Evolutionary conservation across 2,329 filamentous ascomycete genomes (phyloP), one percentile per base, ranked within the genome.

Genomic region (Proliferodiscus dingleyae): DNA sequence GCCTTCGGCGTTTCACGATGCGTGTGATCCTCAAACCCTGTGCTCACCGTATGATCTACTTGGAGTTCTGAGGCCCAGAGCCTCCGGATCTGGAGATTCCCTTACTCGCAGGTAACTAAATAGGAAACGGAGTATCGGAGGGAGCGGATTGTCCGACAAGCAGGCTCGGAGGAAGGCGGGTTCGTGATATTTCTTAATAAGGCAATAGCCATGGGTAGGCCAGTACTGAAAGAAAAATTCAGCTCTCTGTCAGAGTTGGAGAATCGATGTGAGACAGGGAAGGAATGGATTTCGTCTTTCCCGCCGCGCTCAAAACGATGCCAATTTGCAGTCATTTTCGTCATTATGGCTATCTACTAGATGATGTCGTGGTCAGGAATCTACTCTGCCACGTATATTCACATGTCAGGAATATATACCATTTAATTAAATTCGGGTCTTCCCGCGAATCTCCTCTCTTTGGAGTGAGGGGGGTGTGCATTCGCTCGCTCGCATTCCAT

Each of bases 341-440:
- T 47, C 41, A 52, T 52, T 52, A 50, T 29, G 45, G 43, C 46
- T 53, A 53, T 47, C 48, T 51, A 51, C 43, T 49, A 34, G 19
- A 30, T 21, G 41, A 33, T 37, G 26, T 38, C 26, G 15, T 21
- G 34, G 39, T 43, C 51, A 52, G 47, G 46, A 50, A 46, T 46
- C 49, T 54, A 54, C 52, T 54, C 51, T 54, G 52, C 33, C 49
- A 36, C 33, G 24, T 26, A 26, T 26, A 26, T 26, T 11, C 24
- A 26, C 24, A 33, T 33, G 19, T 38, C 36, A 38, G 34, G 34
- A 29, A 48, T 47, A 48, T 44, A 43, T 47, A 46, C 43, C 46
- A 40, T 33, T 18, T 18, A 37, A 37, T 37, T 37, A 37, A 37
- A 15, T 37, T 43, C 42, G 24, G 43, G 46, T 46, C 37, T 37